Evolutionary conservation across 2,329 filamentous ascomycete species (phyloP), one percentile per base, ranked within the genome.

Genomic region (Botryotinia convoluta): DNA sequence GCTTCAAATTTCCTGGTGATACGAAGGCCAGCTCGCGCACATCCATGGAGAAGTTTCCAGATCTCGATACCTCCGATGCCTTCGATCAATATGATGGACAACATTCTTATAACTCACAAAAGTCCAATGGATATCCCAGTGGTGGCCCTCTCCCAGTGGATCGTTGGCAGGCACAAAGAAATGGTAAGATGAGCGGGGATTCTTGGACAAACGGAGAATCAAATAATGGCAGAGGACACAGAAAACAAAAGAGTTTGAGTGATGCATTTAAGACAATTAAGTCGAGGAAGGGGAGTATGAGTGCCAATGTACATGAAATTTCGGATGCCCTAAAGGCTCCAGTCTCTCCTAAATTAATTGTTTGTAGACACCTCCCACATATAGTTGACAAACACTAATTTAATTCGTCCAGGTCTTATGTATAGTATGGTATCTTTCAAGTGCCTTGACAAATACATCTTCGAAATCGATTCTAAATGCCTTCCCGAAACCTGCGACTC

Each of bases 381-480:
- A 61, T 63, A 67, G 45, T 71, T 68, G 78, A 76, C 81, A 75
- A 70, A 62, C 37, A 42, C 48, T 64, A 39, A 70, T 45, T 54
- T 37, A 65, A 54, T 59, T 82, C 81, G 54, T 74, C 77, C 83
- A 98, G 95, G 83, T 88, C 69, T 90, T 98, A 67, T 98, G 95
- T 83, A 84, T 95, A 73, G 84, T 95, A 80, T 98, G 96, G 96
- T 99, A 98, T 85, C 88, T 93, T 82, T 97, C 95, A 37, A 98
- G 95, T 61, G 96, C 97, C 75, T 86, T 98, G 78, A 98, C 96
- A 75, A 99, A 98, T 82, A 98, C 96, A 3, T 98, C 96, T 37
- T 98, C 96, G 70, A 99, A 99, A 84, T 93, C 95, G 29, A 99
- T 99, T 80, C 87, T 98, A 75, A 98, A 94, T 77, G 93, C 93